Conservation (phyloP, 345 rosid species). For the Melaleuca alternifolia region DNA sequence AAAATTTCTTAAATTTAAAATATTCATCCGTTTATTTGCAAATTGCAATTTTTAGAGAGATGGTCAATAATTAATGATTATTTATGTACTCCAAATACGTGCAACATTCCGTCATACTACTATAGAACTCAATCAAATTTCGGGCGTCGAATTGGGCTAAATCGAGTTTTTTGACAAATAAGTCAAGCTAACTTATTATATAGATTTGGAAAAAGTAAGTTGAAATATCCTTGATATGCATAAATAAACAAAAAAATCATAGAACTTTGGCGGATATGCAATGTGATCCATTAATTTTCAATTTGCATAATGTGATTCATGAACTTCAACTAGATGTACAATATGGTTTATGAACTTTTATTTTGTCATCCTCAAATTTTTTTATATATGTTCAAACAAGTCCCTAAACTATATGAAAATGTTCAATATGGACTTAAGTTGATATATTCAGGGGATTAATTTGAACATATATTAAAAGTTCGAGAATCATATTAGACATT, state of each 20-base stretch:
- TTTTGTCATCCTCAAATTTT: too few relatives aligned
- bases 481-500: too few relatives aligned
- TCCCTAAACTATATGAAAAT: too few relatives aligned
- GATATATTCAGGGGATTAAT: too few relatives aligned
- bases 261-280: too few relatives aligned
- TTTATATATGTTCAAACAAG: too few relatives aligned
- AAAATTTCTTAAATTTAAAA: background rate
- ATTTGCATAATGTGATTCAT: too few relatives aligned
- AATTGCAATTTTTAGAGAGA: background rate
- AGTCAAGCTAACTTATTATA: background rate
- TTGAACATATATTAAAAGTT: too few relatives aligned
- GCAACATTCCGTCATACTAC: rapidly evolving
- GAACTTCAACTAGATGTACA: too few relatives aligned
- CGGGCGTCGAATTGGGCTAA: background rate
- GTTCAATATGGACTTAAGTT: too few relatives aligned
- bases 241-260: background rate
- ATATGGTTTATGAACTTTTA: too few relatives aligned
- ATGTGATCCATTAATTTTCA: too few relatives aligned
- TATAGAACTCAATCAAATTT: background rate
- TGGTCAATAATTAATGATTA: background rate
- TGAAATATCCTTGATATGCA: background rate
- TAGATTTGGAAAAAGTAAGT: background rate
- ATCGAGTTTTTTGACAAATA: background rate
- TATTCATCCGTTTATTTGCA: background rate
- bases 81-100: rapidly evolving